A percentile compares a stretch with the other conserved stretches of the same genome.
Conservation (phyloP, 2,329 filamentous ascomycete species). For the Neonectria ditissima region DNA sequence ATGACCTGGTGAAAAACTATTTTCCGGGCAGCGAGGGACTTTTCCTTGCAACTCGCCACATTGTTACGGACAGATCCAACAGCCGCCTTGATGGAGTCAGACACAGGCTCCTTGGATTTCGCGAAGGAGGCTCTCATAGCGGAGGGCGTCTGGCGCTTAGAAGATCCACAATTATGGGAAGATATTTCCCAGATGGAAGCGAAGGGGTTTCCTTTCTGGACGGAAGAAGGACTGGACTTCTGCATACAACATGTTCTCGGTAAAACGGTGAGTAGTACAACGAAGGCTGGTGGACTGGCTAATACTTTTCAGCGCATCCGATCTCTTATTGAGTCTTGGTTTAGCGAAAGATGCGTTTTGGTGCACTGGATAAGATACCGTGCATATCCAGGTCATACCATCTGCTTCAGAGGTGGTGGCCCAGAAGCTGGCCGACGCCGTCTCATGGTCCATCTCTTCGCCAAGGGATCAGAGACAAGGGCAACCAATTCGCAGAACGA, state of each 20-base stretch:
- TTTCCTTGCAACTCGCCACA: neutral
- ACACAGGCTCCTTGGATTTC: constrained; percentile 1
- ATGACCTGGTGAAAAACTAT: neutral
- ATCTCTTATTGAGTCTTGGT: constrained; percentile 5
- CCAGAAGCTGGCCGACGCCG: no score
- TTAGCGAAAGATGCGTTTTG: no score
- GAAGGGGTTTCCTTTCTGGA: constrained; percentile 3
- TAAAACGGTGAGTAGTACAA: neutral
- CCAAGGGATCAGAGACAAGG: no score
- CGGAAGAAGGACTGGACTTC: constrained; percentile 3
- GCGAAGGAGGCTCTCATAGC: neutral
- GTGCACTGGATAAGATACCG: no score
- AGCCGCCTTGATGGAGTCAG: neutral
- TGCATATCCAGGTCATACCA: no score
- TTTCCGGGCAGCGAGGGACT: neutral
- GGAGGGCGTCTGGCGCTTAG: neutral
- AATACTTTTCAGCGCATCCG: neutral
- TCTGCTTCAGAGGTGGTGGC: no score
- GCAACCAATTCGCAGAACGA: no score
- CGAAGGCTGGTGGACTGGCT: neutral
- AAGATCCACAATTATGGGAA: neutral
- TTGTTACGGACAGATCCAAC: neutral
- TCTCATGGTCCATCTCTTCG: no score
- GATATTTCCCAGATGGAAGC: neutral
- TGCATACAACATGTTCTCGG: neutral